Evolutionary conservation across 108 stramenopile genomes (phyloP).

Genomic region (Skeletonema tropicum): DNA sequence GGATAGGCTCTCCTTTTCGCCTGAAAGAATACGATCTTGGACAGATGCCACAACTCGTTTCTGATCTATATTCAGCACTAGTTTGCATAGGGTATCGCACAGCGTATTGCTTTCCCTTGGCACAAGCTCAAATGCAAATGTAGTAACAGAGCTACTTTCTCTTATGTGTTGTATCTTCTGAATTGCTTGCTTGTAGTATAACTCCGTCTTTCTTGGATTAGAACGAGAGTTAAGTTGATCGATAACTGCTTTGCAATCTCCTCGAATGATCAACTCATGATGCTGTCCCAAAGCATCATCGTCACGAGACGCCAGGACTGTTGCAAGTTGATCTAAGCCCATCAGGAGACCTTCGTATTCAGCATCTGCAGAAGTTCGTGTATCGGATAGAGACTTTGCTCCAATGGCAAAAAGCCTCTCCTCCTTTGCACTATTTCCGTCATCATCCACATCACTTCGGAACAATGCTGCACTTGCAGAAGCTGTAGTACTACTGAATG

Average conservation of each 20-base stretch:
- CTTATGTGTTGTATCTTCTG: conserved; percentile 22
- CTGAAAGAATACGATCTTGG: conserved; percentile 21
- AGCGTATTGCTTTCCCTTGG: conserved; percentile 60
- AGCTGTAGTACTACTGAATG: not conserved
- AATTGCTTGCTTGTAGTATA: conserved; percentile 33
- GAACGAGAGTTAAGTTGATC: conserved; percentile 64
- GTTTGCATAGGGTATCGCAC: conserved; percentile 60
- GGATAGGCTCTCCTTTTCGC: conserved; percentile 8
- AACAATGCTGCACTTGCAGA: not conserved
- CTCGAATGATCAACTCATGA: conserved; percentile 47
- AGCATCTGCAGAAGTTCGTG: conserved; percentile 65
- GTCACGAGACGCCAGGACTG: conserved; percentile 4
- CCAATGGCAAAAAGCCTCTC: conserved; percentile 49
- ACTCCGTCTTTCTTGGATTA: conserved; percentile 59
- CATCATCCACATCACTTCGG: not conserved
- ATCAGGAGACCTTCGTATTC: conserved; percentile 74
- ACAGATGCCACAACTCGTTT: conserved; percentile 21
- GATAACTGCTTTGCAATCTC: conserved; percentile 81
- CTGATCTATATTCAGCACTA: conserved; percentile 32
- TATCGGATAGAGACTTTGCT: conserved; percentile 35
- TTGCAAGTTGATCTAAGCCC: conserved; percentile 55
- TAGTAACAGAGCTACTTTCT: conserved; percentile 14
- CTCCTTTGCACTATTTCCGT: not conserved
- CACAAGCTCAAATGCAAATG: conserved; percentile 49
- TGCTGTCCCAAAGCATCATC: not conserved